phyloP scores from a whole-genome alignment of 192 early-diverging fungal genomes.

The Martensiomyces pterosporus region DNA sequence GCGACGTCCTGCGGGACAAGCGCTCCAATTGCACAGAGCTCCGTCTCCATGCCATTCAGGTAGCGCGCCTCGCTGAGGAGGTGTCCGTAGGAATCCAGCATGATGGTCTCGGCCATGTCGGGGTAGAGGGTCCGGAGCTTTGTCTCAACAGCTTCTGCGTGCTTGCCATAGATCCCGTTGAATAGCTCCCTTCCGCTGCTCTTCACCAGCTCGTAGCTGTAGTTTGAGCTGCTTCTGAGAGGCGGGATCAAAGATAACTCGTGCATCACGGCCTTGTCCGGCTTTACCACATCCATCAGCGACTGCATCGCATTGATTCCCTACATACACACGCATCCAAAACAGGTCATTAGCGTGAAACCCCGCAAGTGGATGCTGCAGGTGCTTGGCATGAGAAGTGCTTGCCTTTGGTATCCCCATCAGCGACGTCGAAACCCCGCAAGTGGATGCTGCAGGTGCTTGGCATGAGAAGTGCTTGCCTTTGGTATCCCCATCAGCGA shows the following conservation, averaged over 20 bases:
- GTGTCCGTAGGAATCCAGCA: constrained; percentile 32
- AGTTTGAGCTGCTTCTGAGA: constrained; percentile 5
- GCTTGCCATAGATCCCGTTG: constrained; percentile 20
- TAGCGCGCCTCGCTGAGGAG: constrained; percentile 20
- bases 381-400: neutral
- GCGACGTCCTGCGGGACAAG: constrained; percentile 36
- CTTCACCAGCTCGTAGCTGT: constrained; percentile 15
- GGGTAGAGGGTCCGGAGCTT: constrained; percentile 23
- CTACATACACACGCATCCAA: constrained; percentile 3
- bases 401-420: constrained; percentile 28
- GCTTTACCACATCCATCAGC: constrained; percentile 9
- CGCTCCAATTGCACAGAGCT: constrained; percentile 27
- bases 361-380: no score
- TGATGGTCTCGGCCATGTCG: constrained; percentile 26
- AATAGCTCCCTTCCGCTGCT: constrained; percentile 18
- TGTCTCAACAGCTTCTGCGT: constrained; percentile 11
- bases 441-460: no score
- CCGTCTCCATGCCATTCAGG: constrained; percentile 25
- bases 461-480: constrained; percentile 1
- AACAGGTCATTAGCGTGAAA: neutral
- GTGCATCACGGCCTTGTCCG: neutral
- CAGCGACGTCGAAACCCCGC: constrained; percentile 12
- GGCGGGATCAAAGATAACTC: constrained; percentile 4
- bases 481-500: constrained; percentile 32
- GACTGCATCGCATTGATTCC: constrained; percentile 25